phyloP scores from a whole-genome alignment of 805 yeast genomes.

The Tetrapisispora nanseiensis region DNA sequence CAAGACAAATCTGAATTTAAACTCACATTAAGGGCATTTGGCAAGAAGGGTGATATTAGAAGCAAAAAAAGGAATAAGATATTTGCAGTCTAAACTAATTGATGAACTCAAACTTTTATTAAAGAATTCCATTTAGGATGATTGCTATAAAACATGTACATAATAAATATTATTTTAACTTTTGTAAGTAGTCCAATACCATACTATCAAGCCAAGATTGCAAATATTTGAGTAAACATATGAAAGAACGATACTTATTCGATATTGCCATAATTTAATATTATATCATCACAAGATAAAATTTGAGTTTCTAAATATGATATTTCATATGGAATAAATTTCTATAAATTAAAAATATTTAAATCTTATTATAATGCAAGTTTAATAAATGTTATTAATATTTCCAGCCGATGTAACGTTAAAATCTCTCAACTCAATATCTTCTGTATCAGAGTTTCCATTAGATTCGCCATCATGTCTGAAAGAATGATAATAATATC shows the following conservation, averaged over 20 bases:
- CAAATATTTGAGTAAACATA: no score
- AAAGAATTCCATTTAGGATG: no score
- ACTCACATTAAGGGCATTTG: slow-evolving; percentile 1
- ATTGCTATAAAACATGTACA: no score
- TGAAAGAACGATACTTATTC: no score
- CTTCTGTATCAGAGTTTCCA: slow-evolving; percentile 1
- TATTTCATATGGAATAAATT: neutral
- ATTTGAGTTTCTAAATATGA: no score
- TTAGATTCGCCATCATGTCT: neutral
- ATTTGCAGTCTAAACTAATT: no score
- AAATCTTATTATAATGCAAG: neutral
- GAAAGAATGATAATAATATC: slow-evolving; percentile 26
- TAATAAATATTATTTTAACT: no score
- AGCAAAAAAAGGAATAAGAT: neutral
- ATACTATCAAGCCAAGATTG: no score
- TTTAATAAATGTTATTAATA: neutral
- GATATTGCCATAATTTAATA: no score
- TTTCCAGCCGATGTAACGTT: neutral
- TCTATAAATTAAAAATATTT: neutral
- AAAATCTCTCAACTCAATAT: slow-evolving; percentile 11
- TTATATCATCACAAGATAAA: no score
- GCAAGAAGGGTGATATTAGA: neutral
- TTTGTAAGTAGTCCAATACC: no score
- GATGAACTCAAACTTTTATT: no score
- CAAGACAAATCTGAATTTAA: neutral